phyloP scores from a whole-genome alignment of 768 basidiomycete species.

The Holtermannia corniformis region DNA sequence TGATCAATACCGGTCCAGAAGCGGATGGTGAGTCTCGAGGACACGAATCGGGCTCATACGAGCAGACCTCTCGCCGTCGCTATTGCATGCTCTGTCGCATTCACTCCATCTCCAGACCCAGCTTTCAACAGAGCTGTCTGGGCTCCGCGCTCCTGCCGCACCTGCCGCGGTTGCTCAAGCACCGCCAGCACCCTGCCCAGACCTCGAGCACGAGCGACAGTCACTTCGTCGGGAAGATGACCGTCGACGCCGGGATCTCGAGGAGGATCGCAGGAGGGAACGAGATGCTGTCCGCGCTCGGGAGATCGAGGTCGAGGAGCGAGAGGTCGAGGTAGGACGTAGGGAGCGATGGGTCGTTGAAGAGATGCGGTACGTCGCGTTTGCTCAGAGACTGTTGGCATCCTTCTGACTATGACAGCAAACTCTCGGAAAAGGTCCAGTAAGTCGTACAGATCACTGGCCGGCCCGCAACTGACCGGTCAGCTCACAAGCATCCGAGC shows the following conservation, averaged over 20 bases:
- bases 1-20: background rate
- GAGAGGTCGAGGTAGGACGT: constrained; percentile 24
- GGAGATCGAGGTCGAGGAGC: constrained; percentile 24
- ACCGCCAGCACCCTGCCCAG: no score
- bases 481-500: constrained; percentile 28
- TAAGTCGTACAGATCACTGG: constrained; percentile 7
- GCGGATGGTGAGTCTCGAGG: no score
- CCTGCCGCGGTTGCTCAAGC: no score
- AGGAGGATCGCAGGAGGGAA: constrained; percentile 15
- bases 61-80: no score
- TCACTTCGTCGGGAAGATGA: constrained; percentile 11
- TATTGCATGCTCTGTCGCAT: no score
- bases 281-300: constrained; percentile 11
- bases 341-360: constrained; percentile 34
- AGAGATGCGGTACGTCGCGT: constrained; percentile 23
- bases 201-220: no score
- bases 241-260: constrained; percentile 1
- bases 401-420: no score
- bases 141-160: no score
- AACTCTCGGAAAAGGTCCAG: constrained; percentile 31
- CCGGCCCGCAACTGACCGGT: background rate
- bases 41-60: no score
- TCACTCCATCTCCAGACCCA: no score
- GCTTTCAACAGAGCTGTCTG: no score
- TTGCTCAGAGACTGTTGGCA: no score